Evolutionary conservation across 192 early-diverging fungal species (phyloP).

Genomic region (Umbelopsis sp.): DNA sequence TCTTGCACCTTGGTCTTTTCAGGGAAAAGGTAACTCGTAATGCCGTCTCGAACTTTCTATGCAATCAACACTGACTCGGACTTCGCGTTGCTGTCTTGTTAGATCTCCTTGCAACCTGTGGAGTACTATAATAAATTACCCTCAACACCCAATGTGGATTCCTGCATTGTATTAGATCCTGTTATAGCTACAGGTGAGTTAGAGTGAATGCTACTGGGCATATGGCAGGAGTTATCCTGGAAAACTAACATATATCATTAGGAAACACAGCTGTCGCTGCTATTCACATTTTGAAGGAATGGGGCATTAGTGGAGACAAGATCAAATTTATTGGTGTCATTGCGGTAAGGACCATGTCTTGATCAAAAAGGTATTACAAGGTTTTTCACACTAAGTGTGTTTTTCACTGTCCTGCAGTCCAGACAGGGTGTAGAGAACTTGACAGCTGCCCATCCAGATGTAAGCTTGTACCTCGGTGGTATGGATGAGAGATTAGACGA

Average conservation of each 20-base stretch:
- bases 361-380: not conserved
- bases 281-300: conserved; percentile 76
- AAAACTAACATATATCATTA: not conserved
- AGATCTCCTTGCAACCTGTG: conserved; percentile 79
- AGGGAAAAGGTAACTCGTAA: conserved; percentile 64
- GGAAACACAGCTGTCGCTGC: conserved; percentile 79
- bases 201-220: not conserved
- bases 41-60: not conserved
- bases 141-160: conserved; percentile 61
- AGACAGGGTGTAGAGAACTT: conserved; percentile 39
- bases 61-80: not conserved
- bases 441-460: conserved; percentile 51
- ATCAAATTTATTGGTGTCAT: conserved; percentile 75
- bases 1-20: conserved; percentile 81
- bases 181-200: conserved; percentile 70
- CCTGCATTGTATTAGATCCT: conserved; percentile 79
- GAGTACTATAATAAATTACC: conserved; percentile 95
- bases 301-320: conserved; percentile 62
- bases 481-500: conserved; percentile 61
- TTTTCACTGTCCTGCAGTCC: conserved; percentile 32
- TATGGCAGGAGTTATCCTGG: not conserved
- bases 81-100: not conserved
- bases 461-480: conserved; percentile 56
- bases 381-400: conserved; percentile 48
- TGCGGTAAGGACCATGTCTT: conserved; percentile 44